A percentile compares a stretch with the other conserved stretches of the same genome.
Evolutionary conservation across 805 yeast species (phyloP).

Genomic region (Yamadazyma nakazawae): DNA sequence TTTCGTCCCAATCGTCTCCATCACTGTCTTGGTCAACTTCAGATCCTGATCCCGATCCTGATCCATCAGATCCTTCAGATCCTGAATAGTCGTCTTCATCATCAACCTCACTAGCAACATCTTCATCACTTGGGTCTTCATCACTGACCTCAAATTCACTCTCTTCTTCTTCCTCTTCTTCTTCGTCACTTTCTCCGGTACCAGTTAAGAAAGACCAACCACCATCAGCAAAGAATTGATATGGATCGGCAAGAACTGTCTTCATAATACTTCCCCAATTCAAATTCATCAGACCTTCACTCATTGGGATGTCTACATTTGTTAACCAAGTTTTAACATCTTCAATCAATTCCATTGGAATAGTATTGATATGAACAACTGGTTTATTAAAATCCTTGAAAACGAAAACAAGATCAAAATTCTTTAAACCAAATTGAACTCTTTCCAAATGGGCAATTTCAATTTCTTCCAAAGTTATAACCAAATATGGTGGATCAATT

Average conservation of each 20-base stretch:
- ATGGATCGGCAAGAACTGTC: constrained; percentile 87
- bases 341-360: constrained; percentile 88
- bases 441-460: constrained; percentile 95
- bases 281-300: constrained; percentile 93
- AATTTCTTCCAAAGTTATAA: constrained; percentile 84
- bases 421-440: constrained; percentile 94
- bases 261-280: constrained; percentile 96
- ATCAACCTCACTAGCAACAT: constrained; percentile 53
- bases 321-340: constrained; percentile 95
- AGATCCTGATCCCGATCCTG: constrained; percentile 30
- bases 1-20: constrained; percentile 59
- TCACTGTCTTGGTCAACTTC: constrained; percentile 34
- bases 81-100: constrained; percentile 41
- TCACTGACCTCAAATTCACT: constrained; percentile 65
- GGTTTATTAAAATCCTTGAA: constrained; percentile 87
- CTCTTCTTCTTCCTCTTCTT: constrained; percentile 65
- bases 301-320: constrained; percentile 94
- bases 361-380: constrained; percentile 89
- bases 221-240: constrained; percentile 87
- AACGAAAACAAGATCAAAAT: constrained; percentile 94
- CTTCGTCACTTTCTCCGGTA: constrained; percentile 70
- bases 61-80: constrained; percentile 21
- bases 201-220: constrained; percentile 96
- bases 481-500: constrained; percentile 92
- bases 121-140: constrained; percentile 61